phyloP scores from a whole-genome alignment of 2,329 filamentous ascomycete species.

The Diatrype stigma region DNA sequence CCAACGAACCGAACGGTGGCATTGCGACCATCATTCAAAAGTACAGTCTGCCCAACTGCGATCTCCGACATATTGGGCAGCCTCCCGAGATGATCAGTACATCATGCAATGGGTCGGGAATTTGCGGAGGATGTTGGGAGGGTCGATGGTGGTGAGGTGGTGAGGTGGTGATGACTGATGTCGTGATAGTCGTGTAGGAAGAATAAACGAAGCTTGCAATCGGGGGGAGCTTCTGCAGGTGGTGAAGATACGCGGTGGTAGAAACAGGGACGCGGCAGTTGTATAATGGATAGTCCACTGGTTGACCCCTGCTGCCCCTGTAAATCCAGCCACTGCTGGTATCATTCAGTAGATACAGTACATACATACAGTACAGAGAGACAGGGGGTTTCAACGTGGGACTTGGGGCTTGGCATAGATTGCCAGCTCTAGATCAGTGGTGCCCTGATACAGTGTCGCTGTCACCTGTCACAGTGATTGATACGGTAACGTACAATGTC shows the following conservation, averaged over 20 bases:
- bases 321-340: too few relatives aligned
- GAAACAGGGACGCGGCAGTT: background rate
- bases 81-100: conserved; percentile 15
- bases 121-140: conserved; percentile 7
- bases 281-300: background rate
- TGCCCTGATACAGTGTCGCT: too few relatives aligned
- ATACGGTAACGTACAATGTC: too few relatives aligned
- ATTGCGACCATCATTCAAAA: conserved; percentile 71
- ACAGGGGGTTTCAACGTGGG: too few relatives aligned
- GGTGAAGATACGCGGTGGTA: background rate
- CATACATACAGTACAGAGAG: too few relatives aligned
- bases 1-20: conserved; percentile 80
- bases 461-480: too few relatives aligned
- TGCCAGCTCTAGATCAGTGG: too few relatives aligned
- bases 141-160: conserved; percentile 9
- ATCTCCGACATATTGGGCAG: conserved; percentile 51
- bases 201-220: too few relatives aligned
- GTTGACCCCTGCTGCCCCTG: too few relatives aligned
- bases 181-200: too few relatives aligned
- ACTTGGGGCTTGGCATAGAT: too few relatives aligned
- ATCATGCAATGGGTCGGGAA: conserved; percentile 12
- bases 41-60: conserved; percentile 68
- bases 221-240: background rate
- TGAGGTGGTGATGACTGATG: background rate
- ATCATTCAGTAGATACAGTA: too few relatives aligned